These are phyloP conservation scores for Botrytis fabae DNA, from an alignment of 2,329 filamentous ascomycete genomes.

Conservation along the genomic window DNA sequence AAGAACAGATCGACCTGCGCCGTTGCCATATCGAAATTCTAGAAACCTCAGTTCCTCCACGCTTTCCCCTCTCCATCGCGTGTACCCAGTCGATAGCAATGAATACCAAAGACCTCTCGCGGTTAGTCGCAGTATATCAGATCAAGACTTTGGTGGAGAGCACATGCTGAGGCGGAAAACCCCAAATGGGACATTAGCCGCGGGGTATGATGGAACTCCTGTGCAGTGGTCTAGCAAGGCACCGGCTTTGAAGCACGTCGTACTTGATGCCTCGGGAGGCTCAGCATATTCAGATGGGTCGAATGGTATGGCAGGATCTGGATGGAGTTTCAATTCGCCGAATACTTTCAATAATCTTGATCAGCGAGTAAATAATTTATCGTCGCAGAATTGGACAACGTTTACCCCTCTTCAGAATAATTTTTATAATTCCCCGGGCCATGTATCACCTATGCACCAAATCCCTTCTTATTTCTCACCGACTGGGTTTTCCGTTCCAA, in stretches of 20 bases:
- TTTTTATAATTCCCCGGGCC: constrained; percentile 33
- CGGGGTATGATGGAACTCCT: constrained; percentile 84
- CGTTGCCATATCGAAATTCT: constrained; percentile 37
- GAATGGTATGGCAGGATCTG: constrained; percentile 9
- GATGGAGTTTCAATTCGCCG: constrained; percentile 10
- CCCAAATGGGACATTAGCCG: constrained; percentile 87
- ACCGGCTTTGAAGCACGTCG: constrained; percentile 79
- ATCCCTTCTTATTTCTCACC: constrained; percentile 36
- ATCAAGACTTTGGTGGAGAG: constrained; percentile 43
- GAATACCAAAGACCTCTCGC: constrained; percentile 27
- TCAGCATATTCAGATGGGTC: constrained; percentile 26
- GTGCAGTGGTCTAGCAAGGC: constrained; percentile 71
- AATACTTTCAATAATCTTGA: constrained; percentile 27
- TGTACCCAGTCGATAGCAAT: constrained; percentile 36
- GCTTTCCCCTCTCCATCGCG: constrained; percentile 32
- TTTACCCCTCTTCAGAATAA: constrained; percentile 31
- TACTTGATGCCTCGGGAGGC: constrained; percentile 60
- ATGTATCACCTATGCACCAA: constrained; percentile 33
- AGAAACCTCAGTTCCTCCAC: constrained; percentile 32
- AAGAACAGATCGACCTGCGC: constrained; percentile 31
- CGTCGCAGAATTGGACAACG: constrained; percentile 11
- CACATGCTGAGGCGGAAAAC: constrained; percentile 89
- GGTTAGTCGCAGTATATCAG: constrained; percentile 41
- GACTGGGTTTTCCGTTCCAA: constrained; percentile 53
- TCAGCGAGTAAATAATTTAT: constrained; percentile 19